phyloP scores from a whole-genome alignment of 2,329 filamentous ascomycete species.

The Fonsecaea nubica region DNA sequence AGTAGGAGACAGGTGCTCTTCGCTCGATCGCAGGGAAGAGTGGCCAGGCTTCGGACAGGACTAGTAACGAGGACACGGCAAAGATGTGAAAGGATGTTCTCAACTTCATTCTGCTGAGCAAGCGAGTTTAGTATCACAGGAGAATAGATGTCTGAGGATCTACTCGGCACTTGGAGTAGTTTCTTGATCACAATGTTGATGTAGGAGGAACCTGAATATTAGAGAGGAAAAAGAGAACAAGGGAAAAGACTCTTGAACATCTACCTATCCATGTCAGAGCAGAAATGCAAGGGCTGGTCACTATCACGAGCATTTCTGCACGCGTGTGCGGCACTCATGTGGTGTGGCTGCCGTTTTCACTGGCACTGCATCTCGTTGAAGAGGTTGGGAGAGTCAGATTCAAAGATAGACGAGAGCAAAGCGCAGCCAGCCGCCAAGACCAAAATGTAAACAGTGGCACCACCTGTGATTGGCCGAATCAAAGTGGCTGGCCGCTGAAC shows the following conservation, averaged over 20 bases:
- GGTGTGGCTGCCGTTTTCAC: slow-evolving; percentile 17
- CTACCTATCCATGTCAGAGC: slow-evolving; percentile 31
- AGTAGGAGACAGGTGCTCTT: slow-evolving; percentile 41
- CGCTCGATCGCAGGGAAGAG: slow-evolving; percentile 24
- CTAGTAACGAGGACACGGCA: slow-evolving; percentile 25
- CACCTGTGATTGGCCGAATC: slow-evolving; percentile 27
- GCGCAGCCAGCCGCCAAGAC: slow-evolving; percentile 18
- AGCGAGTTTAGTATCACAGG: slow-evolving; percentile 4
- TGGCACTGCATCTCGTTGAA: not conserved
- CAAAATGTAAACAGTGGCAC: slow-evolving; percentile 2
- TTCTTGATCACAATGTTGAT: not conserved
- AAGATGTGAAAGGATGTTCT: slow-evolving; percentile 8
- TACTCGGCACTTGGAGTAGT: slow-evolving; percentile 19
- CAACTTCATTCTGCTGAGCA: slow-evolving; percentile 28
- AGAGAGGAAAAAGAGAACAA: slow-evolving; percentile 13
- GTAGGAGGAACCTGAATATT: not conserved
- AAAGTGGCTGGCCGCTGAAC: slow-evolving; percentile 23
- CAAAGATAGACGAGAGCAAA: not conserved
- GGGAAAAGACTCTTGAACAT: slow-evolving; percentile 26
- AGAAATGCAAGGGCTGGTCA: slow-evolving; percentile 33
- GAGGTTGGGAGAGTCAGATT: slow-evolving; percentile 24
- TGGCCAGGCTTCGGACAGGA: slow-evolving; percentile 29
- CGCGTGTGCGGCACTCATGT: slow-evolving; percentile 3
- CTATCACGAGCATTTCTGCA: slow-evolving; percentile 14
- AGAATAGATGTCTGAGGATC: slow-evolving; percentile 4